Base-by-base conservation (phyloP, 345 rosid species). In the Ceriops zippeliana region DNA sequence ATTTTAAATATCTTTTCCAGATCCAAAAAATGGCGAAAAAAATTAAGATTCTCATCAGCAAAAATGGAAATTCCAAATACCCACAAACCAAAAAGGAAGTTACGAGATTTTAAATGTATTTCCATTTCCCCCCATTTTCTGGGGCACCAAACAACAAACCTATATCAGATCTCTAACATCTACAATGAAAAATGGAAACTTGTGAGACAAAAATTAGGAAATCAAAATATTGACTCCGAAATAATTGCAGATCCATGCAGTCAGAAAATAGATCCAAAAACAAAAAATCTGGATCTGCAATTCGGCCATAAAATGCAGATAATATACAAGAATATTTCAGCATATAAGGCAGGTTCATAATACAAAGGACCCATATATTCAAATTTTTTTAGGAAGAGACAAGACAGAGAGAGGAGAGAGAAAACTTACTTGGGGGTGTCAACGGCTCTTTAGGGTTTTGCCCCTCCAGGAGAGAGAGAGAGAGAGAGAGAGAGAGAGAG, bases 371-470 rank as follows among this genome's bases (percentile, higher is more conserved):
- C 84, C 85, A 81, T 79, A 79, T 81, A 86, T 84, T 81, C 84
- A 87, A 91, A 86, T 51, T 65, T 67, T 67, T 24, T 71, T 72
- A 62, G 74, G 84, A 81, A 76, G 49, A 53, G 27, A 53, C 13
- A 77, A 53, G 27, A 53, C 13, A 77, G 81, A 77, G 78, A 66
- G 83, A 83, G 84, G 90, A 84, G 87, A 90, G 96, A 88, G 91
- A 88, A 80, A 90, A 87, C 96, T 88, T 88, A 92, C 98, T 84
- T 83, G 80, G 88, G 83, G 82, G 78, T 80, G 89, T 71, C 83
- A 88, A 90, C 93, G 87, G 83, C 82, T 74, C 90, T 84, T 84
- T 76, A 82, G 89, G 96, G 84, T 86, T 87, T 87, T 82, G 83
- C 84, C 83, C 82, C 86, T 86, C 86, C 95, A 73, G 96, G 96